phyloP scores from a whole-genome alignment of 345 rosid species.

The Leavenworthia alabamica region DNA sequence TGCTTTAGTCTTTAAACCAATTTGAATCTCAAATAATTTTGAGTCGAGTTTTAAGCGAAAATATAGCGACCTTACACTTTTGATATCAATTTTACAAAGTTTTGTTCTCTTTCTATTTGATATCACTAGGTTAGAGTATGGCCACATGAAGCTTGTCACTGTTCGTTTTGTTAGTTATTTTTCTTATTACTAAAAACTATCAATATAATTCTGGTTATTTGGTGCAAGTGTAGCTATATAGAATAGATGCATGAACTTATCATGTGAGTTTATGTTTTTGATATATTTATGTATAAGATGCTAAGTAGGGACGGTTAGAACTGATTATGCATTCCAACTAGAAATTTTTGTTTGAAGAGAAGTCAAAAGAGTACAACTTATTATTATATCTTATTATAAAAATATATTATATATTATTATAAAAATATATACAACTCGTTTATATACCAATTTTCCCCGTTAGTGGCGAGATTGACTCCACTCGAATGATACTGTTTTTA shows the following conservation, averaged over 20 bases:
- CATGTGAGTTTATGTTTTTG: neutral
- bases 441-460: neutral
- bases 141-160: neutral
- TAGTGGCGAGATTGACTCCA: constrained; percentile 23
- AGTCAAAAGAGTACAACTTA: constrained; percentile 24
- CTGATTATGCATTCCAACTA: neutral
- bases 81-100: neutral
- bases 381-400: neutral
- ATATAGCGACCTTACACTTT: neutral
- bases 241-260: neutral
- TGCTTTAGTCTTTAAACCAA: neutral
- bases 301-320: neutral
- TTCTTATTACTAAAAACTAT: neutral
- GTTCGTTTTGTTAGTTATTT: constrained; percentile 1
- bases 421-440: neutral
- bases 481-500: neutral
- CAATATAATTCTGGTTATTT: neutral
- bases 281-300: neutral
- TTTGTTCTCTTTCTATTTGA: neutral
- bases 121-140: neutral
- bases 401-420: no score
- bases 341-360: neutral
- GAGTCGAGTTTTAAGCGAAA: neutral
- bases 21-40: neutral
- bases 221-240: neutral